Evolutionary conservation across 106 monocot species (phyloP).

Genomic region (Triglochin maritima): DNA sequence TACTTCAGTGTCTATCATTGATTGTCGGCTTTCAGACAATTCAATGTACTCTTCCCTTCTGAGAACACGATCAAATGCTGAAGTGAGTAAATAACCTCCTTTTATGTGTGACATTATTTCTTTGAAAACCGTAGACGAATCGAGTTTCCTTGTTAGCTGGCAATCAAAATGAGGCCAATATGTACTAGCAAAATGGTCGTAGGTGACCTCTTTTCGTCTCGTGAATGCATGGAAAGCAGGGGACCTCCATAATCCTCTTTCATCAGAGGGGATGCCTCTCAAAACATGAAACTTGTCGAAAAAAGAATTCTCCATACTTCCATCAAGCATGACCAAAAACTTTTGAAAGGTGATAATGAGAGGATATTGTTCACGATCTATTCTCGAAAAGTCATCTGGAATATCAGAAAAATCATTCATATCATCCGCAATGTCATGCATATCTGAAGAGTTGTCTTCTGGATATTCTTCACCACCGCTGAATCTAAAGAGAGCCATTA

Average conservation of each 20-base stretch:
- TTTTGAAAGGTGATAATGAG: slow-evolving; percentile 46
- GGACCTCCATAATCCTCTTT: slow-evolving; percentile 20
- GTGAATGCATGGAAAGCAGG: slow-evolving; percentile 28
- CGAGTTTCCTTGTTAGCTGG: slow-evolving; percentile 43
- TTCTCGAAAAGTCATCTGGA: slow-evolving; percentile 33
- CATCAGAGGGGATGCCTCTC: slow-evolving; percentile 1
- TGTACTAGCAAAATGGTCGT: slow-evolving; percentile 31
- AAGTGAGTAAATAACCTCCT: slow-evolving; percentile 11
- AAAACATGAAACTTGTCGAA: slow-evolving; percentile 33
- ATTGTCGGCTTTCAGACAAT: slow-evolving; percentile 34
- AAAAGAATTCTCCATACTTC: slow-evolving; percentile 37
- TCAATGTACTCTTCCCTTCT: slow-evolving; percentile 24
- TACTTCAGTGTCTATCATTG: slow-evolving; percentile 14
- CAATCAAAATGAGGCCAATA: slow-evolving; percentile 62
- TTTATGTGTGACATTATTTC: slow-evolving; percentile 77
- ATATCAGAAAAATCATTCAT: slow-evolving; percentile 30
- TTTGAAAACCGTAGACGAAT: slow-evolving; percentile 38
- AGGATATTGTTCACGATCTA: slow-evolving; percentile 32
- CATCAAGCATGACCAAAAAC: slow-evolving; percentile 68
- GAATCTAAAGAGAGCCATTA: slow-evolving; percentile 11
- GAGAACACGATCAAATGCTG: slow-evolving; percentile 12
- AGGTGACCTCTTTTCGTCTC: slow-evolving; percentile 36
- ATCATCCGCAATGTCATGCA: slow-evolving; percentile 35
- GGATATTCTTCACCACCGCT: slow-evolving; percentile 4
- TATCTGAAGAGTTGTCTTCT: slow-evolving; percentile 3